A percentile compares a stretch with the other conserved stretches of the same genome.
phyloP scores from a whole-genome alignment of 257 asterid species.

The Solanum pennellii region DNA sequence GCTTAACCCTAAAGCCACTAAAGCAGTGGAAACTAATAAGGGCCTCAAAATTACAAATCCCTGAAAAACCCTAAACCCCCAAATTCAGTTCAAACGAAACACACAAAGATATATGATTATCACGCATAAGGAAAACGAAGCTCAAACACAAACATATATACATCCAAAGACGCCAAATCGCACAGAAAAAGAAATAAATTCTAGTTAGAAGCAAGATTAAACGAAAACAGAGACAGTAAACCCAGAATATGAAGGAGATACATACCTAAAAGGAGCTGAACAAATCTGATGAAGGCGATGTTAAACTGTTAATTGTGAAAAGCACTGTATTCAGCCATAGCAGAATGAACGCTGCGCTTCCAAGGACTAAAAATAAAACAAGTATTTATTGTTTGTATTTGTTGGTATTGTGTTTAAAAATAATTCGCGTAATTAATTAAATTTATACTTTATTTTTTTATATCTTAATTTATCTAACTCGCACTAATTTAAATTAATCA shows the following conservation, averaged over 20 bases:
- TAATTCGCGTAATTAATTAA: no score
- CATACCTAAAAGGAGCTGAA: not conserved
- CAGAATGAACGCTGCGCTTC: not conserved
- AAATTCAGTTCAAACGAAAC: not conserved
- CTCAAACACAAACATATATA: not conserved
- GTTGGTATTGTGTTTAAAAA: no score
- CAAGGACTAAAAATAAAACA: not conserved
- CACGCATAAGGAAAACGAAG: not conserved
- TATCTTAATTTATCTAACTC: no score
- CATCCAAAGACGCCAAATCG: not conserved
- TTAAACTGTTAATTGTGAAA: not conserved
- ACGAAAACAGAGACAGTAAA: not conserved
- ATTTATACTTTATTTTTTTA: no score
- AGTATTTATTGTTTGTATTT: not conserved
- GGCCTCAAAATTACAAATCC: not conserved
- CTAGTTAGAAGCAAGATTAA: not conserved
- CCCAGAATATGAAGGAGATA: not conserved
- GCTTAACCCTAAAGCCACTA: not conserved
- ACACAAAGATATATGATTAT: not conserved
- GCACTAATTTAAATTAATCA: no score
- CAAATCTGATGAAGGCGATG: not conserved
- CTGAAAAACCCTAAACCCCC: not conserved
- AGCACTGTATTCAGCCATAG: not conserved
- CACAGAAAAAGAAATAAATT: not conserved
- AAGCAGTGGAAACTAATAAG: not conserved